Evolutionary conservation across 257 asterid genomes (phyloP).

Genomic region (Penstemon davidsonii): DNA sequence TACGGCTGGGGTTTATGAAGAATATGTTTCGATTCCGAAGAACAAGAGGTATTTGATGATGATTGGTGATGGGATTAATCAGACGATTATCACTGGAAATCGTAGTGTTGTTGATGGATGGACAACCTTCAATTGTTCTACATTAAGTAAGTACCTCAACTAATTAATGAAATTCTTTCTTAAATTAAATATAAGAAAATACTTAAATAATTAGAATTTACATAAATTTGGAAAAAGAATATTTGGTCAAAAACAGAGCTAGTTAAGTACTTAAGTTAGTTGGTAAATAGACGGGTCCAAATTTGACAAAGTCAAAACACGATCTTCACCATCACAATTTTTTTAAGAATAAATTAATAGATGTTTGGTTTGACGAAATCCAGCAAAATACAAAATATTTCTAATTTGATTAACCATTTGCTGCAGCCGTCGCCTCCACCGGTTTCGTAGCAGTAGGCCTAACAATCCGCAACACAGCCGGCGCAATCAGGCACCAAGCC

Average conservation of each 20-base stretch:
- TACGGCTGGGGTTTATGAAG: conserved; percentile 66
- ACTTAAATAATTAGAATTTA: too few relatives aligned
- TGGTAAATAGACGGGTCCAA: too few relatives aligned
- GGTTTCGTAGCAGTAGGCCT: conserved; percentile 58
- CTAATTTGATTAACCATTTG: neutral
- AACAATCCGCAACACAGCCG: conserved; percentile 79
- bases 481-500: conserved; percentile 73
- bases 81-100: conserved; percentile 67
- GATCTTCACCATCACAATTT: too few relatives aligned
- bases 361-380: too few relatives aligned
- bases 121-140: conserved; percentile 73
- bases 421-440: conserved; percentile 59
- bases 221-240: too few relatives aligned
- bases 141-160: conserved; percentile 48
- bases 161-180: neutral
- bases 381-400: too few relatives aligned
- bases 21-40: conserved; percentile 56
- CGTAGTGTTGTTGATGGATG: conserved; percentile 72
- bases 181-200: too few relatives aligned
- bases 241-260: too few relatives aligned
- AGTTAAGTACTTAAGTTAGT: too few relatives aligned
- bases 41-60: conserved; percentile 65
- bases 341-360: too few relatives aligned
- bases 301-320: too few relatives aligned
- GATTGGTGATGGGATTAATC: conserved; percentile 77